phyloP scores from a whole-genome alignment of 176 grass and related monocot genomes.

The Triticum dicoccoides region DNA sequence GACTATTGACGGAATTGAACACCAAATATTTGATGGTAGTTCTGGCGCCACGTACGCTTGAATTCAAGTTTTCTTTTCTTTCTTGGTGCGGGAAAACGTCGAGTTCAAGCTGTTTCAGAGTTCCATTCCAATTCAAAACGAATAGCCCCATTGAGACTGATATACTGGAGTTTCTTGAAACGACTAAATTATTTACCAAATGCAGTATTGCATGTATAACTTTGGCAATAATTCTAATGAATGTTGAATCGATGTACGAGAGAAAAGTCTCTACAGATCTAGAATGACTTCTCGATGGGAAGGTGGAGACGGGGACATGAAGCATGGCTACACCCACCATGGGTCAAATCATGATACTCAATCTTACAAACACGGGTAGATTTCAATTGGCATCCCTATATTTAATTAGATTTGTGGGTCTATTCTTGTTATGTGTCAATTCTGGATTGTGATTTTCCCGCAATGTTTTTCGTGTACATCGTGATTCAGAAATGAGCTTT shows the following conservation, averaged over 20 bases:
- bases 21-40: not conserved
- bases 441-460: not conserved
- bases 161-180: no score
- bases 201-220: not conserved
- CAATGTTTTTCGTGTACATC: no score
- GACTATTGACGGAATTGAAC: not conserved
- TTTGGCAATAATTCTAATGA: not conserved
- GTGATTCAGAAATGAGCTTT: no score
- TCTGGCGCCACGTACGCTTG: not conserved
- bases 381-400: not conserved
- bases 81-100: not conserved
- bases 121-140: no score
- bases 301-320: not conserved
- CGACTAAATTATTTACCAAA: not conserved
- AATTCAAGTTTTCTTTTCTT: no score
- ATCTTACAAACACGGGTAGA: not conserved
- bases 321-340: not conserved
- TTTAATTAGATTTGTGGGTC: no score
- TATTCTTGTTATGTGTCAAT: not conserved
- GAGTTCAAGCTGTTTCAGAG: not conserved
- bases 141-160: no score
- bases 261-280: not conserved
- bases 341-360: not conserved
- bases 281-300: not conserved
- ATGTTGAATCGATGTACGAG: not conserved